Evolutionary conservation across 2,329 filamentous ascomycete species (phyloP).

Genomic region (Fusarium hainanense): DNA sequence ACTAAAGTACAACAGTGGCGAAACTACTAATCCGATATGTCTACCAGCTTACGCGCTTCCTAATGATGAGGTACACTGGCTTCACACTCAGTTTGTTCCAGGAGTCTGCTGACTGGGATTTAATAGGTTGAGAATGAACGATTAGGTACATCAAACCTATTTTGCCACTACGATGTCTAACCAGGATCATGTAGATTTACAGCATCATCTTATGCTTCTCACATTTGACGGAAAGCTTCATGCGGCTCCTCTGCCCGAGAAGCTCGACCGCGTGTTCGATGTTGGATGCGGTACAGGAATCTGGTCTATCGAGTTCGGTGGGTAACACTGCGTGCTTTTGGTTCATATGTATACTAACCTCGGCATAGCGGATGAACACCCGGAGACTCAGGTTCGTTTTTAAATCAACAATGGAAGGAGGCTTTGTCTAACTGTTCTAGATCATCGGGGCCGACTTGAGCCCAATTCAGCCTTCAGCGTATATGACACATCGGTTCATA

Average conservation of each 20-base stretch:
- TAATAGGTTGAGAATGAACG: slow-evolving; percentile 24
- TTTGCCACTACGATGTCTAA: no score
- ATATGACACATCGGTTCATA: neutral
- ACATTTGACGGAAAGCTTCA: slow-evolving; percentile 21
- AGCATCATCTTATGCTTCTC: slow-evolving; percentile 27
- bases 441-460: slow-evolving; percentile 29
- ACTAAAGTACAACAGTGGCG: neutral
- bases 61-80: slow-evolving; percentile 20
- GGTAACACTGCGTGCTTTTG: rapidly evolving
- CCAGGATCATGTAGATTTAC: no score
- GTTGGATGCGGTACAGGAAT: slow-evolving; percentile 27
- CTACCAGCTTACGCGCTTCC: slow-evolving; percentile 20
- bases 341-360: neutral
- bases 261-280: neutral
- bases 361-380: slow-evolving; percentile 22
- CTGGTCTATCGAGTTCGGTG: slow-evolving; percentile 34
- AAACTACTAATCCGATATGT: neutral
- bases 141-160: neutral
- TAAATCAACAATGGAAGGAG: rapidly evolving
- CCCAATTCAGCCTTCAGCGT: slow-evolving; percentile 23
- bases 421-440: neutral
- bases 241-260: neutral
- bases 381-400: slow-evolving; percentile 14
- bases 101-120: neutral
- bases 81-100: neutral